Evolutionary conservation across 2,329 filamentous ascomycete species (phyloP).

Genomic region (Phialemoniopsis sp.): DNA sequence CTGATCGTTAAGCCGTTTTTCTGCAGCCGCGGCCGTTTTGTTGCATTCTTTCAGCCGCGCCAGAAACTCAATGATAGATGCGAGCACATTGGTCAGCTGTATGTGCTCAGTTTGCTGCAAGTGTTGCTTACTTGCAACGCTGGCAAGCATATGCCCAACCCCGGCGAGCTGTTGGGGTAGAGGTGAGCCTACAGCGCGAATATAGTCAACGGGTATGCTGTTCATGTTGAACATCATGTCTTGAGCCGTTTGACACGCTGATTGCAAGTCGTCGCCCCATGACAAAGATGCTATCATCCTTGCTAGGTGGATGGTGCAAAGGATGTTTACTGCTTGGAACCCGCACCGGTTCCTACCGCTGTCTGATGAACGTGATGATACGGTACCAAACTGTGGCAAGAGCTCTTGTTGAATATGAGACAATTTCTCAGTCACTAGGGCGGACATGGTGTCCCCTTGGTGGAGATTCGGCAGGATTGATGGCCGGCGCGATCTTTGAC

Average conservation of each 20-base stretch:
- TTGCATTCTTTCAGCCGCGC: too few species aligned
- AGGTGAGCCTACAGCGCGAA: constrained; percentile 2
- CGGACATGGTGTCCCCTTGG: not conserved
- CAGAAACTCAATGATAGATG: too few species aligned
- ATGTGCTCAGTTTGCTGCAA: too few species aligned
- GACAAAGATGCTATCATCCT: constrained; percentile 3
- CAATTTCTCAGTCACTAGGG: not conserved
- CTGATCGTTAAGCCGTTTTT: too few species aligned
- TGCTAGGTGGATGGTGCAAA: constrained; percentile 1
- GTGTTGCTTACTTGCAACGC: constrained; percentile 1
- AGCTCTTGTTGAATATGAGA: not conserved
- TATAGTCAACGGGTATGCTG: constrained; percentile 3
- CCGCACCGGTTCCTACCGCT: constrained; percentile 3
- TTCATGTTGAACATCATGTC: constrained; percentile 4
- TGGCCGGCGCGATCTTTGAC: not conserved
- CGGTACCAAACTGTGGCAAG: not conserved
- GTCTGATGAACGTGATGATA: not conserved
- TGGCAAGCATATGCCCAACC: constrained; percentile 3
- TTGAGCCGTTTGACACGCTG: constrained; percentile 3
- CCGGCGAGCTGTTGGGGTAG: constrained; percentile 3
- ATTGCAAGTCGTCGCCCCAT: constrained; percentile 1
- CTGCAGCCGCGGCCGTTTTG: too few species aligned
- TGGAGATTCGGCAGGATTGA: not conserved
- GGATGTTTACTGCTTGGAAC: constrained; percentile 5
- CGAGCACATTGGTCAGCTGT: too few species aligned